Evolutionary conservation across 805 yeast species (phyloP), one percentile per base, ranked within the genome.

Genomic region (Ogataea degrootiae): DNA sequence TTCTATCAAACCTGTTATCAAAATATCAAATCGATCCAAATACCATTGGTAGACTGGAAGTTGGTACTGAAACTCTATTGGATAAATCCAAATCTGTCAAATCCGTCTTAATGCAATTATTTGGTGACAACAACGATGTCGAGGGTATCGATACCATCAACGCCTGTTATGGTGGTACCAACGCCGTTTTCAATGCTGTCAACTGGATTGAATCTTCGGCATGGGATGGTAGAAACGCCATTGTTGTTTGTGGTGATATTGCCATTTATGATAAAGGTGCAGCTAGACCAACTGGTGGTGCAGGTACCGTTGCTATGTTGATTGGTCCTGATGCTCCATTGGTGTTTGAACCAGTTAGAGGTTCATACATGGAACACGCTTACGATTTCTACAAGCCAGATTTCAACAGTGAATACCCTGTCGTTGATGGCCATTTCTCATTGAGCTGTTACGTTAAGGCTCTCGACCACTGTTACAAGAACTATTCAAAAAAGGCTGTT

Each of bases 251-350:
- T 66, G 98, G 97, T 71, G 99, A 94, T 71, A 94, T 94, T 69
- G 99, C 99, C 64, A 84, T 94, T 58, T 94, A 94, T 72, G 90
- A 91, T 61, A 81, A 91, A 73, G 99, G 99, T 67, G 85, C 96
- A 36, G 99, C 99, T 48, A 85, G 99, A 78, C 99, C 99, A 65
- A 94, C 99, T 45, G 99, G 99, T 69, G 99, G 99, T 75, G 97
- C 96, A 46, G 99, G 99, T 67, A 78, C 95, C 42, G 95, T 92
- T 51, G 99, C 99, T 39, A 61, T 94, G 65, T 81, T 87, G 67
- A 87, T 94, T 61, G 99, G 99, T 44, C 96, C 98, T 45, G 96
- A 94, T 66, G 97, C 99, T 37, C 99, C 99, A 56, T 78, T 94
- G 57, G 97, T 88, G 37, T 83, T 94, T 60, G 98, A 94, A 60